Conservation (phyloP, 768 basidiomycete genomes). For the Mycena venus region DNA sequence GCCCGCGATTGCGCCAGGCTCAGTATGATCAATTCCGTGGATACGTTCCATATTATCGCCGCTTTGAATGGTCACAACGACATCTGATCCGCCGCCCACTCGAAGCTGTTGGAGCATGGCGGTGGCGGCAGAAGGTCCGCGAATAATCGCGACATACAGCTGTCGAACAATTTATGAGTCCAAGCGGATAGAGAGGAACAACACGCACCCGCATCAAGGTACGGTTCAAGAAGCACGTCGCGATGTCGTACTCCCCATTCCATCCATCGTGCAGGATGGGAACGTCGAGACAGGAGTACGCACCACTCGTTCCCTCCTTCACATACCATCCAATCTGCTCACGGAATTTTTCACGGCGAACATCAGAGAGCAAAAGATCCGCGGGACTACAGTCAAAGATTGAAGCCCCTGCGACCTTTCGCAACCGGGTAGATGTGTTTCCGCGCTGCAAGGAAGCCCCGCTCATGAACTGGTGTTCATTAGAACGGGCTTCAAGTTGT, state of each 20-base stretch:
- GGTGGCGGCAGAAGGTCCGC: neutral
- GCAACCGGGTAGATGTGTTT: neutral
- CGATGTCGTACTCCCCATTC: neutral
- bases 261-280: neutral
- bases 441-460: neutral
- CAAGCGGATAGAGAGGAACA: neutral
- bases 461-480: neutral
- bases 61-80: neutral
- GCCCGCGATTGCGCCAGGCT: constrained; percentile 5
- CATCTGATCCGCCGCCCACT: neutral
- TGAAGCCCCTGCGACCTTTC: neutral
- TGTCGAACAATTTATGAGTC: neutral
- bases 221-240: constrained; percentile 3
- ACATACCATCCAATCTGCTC: constrained; percentile 3
- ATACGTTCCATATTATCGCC: neutral
- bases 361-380: neutral
- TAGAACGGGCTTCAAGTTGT: too few species aligned
- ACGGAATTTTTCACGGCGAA: neutral
- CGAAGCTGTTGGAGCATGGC: neutral
- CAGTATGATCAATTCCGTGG: neutral
- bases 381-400: neutral
- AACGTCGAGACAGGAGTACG: neutral
- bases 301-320: neutral
- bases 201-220: constrained; percentile 9
- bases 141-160: neutral